Evolutionary conservation across 75 land plant species (phyloP).

Genomic region (Pinus tabuliformis): DNA sequence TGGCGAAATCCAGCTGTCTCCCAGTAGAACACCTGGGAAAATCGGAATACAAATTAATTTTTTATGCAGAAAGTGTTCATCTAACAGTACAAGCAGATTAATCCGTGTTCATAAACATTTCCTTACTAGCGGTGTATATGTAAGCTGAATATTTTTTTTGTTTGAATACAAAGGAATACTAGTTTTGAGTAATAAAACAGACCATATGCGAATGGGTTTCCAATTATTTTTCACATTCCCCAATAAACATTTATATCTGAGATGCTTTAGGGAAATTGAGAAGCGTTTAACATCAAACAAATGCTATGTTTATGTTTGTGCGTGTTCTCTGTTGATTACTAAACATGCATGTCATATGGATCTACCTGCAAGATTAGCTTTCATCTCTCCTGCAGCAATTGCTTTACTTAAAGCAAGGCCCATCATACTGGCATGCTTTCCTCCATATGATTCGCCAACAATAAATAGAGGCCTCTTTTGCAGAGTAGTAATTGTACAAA

Average conservation of each 20-base stretch:
- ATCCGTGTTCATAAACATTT: conserved; percentile 9
- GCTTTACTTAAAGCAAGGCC: conserved; percentile 56
- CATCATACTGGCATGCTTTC: conserved; percentile 70
- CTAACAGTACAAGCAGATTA: background rate
- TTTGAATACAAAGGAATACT: background rate
- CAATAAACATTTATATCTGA: too few relatives aligned
- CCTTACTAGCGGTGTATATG: background rate
- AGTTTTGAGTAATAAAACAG: background rate
- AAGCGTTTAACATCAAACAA: too few relatives aligned
- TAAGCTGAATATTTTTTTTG: background rate
- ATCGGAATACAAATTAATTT: background rate
- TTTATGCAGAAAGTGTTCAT: background rate
- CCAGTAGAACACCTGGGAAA: conserved; percentile 66
- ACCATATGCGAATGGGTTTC: too few relatives aligned
- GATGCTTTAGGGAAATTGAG: too few relatives aligned
- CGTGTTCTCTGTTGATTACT: background rate
- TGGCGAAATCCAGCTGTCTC: conserved; percentile 93
- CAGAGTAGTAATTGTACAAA: conserved; percentile 32
- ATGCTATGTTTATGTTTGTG: too few relatives aligned
- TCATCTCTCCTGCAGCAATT: conserved; percentile 49
- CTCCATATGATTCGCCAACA: conserved; percentile 91
- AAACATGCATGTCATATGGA: background rate
- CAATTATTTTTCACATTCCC: too few relatives aligned
- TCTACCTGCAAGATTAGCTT: conserved; percentile 62
- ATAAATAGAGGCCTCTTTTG: conserved; percentile 65